Base-by-base conservation (phyloP, 805 yeast species). In the Candida manassasensis region DNA sequence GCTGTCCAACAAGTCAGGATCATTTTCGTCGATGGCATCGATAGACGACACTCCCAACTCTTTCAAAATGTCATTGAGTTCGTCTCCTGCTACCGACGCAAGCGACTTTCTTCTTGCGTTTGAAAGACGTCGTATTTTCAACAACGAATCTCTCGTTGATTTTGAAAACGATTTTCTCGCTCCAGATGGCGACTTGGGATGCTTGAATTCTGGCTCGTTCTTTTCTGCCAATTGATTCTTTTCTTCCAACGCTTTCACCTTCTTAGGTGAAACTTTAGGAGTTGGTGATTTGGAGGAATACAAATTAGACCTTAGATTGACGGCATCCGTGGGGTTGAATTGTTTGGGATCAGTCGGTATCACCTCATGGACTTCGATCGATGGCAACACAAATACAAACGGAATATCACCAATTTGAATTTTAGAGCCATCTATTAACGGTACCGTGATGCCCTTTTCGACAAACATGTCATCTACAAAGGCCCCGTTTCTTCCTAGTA, bases 401-500 rank as follows among this genome's bases (percentile, higher is more conserved):
- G 87, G 82, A 12, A 90, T 85, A 50, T 87, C 95, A 10, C 97
- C 97, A 26, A 93, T 86, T 57, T 93, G 97, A 33, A 93, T 79
- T 48, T 84, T 83, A 1, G 89, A 79, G 27, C 82, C 84, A 59
- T 90, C 86, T 15, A 69, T 69, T 31, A 93, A 64, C 2, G 96
- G 96, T 6, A 93, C 88, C 0, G 98, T 93, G 24, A 85, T 79
- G 6, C 96, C 97, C 41, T 84, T 77, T 53, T 87, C 96, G 5
- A 93, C 82, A 57, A 90, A 93, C 22, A 69, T 69, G 45, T 88
- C 96, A 57, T 90, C 93, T 3, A 93, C 95, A 67, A 93, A 93
- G 2, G 97, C 97, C 25, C 98, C 98, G 57, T 93, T 93, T 48
- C 96, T 74, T 13, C 98, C 98, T 47, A 89, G 69, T 2, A 93